These are phyloP conservation scores for Podospora conica DNA, from an alignment of 495 filamentous ascomycete genomes.

Conservation along the genomic window DNA sequence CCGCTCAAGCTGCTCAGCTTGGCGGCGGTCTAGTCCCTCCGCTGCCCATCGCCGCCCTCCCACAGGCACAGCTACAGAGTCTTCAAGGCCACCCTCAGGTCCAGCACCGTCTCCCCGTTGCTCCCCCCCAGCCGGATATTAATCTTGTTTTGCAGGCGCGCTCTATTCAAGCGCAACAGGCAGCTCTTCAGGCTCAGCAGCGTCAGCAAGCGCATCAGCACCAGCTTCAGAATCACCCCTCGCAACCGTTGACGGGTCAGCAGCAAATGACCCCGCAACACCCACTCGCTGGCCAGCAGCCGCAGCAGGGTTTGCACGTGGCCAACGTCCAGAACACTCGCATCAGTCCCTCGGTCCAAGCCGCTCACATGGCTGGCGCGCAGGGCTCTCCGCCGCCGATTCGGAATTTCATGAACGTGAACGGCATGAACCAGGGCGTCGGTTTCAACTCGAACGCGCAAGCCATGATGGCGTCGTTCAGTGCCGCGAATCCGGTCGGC, in stretches of 20 bases:
- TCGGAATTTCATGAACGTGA: constrained; percentile 48
- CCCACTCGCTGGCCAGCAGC: constrained; percentile 28
- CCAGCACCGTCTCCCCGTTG: constrained; percentile 58
- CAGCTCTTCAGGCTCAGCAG: constrained; percentile 42
- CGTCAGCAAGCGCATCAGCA: constrained; percentile 34
- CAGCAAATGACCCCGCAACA: constrained; percentile 17
- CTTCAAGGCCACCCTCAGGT: constrained; percentile 43
- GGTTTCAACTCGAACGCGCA: constrained; percentile 39
- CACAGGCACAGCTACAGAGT: constrained; percentile 63
- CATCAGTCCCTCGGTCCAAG: constrained; percentile 2
- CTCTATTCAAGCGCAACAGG: constrained; percentile 55
- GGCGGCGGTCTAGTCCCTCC: constrained; percentile 44
- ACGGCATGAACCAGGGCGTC: constrained; percentile 44
- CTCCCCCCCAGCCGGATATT: constrained; percentile 54
- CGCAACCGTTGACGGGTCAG: constrained; percentile 28
- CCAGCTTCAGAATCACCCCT: constrained; percentile 30
- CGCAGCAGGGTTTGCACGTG: constrained; percentile 27
- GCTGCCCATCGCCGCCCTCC: constrained; percentile 63
- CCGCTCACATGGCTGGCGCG: constrained; percentile 29
- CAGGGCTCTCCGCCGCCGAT: constrained; percentile 37
- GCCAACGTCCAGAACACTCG: constrained; percentile 31
- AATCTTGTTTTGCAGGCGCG: constrained; percentile 50
- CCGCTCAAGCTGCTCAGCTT: constrained; percentile 37
- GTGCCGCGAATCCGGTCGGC: constrained; percentile 30
- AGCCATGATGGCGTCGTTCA: constrained; percentile 41